Evolutionary conservation across 352 stramenopile species (phyloP).

Genomic region (Phytophthora idaei): DNA sequence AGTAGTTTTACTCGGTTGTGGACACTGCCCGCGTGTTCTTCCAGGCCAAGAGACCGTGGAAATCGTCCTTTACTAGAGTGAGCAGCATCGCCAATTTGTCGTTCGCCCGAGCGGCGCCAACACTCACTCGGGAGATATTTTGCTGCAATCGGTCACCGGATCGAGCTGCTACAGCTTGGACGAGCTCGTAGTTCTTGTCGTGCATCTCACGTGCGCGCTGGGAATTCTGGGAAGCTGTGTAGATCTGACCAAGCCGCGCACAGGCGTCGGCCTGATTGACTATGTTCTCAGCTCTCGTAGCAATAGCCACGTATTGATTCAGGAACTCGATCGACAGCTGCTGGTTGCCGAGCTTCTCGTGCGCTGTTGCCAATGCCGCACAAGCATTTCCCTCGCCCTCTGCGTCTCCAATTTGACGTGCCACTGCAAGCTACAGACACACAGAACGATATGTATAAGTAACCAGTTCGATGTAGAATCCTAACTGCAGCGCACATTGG

Average conservation of each 20-base stretch:
- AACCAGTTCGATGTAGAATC: background rate
- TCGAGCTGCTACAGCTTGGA: conserved; percentile 52
- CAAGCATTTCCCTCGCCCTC: conserved; percentile 87
- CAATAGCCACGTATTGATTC: conserved; percentile 84
- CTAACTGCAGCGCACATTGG: conserved; percentile 47
- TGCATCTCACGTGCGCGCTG: conserved; percentile 86
- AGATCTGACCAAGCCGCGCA: conserved; percentile 85
- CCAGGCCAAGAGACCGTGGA: conserved; percentile 74
- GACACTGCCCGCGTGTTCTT: conserved; percentile 76
- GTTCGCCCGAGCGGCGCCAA: conserved; percentile 73
- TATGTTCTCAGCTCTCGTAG: conserved; percentile 81
- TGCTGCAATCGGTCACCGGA: conserved; percentile 48
- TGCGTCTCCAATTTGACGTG: conserved; percentile 55
- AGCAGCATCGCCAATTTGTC: conserved; percentile 71
- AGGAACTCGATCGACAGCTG: conserved; percentile 88
- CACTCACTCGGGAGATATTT: conserved; percentile 73
- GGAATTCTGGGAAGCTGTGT: conserved; percentile 82
- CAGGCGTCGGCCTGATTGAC: conserved; percentile 89
- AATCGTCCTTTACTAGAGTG: conserved; percentile 68
- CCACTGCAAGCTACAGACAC: conserved; percentile 52
- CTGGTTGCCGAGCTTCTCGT: conserved; percentile 83
- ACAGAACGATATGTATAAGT: conserved; percentile 8
- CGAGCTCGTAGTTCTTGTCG: conserved; percentile 90
- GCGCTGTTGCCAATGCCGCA: conserved; percentile 87
- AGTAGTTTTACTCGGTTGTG: conserved; percentile 40